phyloP scores from a whole-genome alignment of 768 basidiomycete species.

The Leccinum incarnatum region DNA sequence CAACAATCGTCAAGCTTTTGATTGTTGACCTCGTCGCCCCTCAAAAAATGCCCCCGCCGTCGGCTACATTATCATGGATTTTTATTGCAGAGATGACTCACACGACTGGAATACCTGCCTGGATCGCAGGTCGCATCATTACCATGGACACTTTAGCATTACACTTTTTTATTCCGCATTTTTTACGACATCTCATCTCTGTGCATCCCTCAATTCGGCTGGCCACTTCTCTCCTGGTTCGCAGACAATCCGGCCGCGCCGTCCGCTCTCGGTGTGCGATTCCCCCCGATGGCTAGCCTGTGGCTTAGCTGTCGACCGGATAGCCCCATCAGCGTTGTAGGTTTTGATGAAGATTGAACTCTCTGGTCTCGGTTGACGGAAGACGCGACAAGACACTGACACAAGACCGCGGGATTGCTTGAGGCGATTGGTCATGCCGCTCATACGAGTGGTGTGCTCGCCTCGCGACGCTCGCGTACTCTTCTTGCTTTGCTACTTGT shows the following conservation, averaged over 20 bases:
- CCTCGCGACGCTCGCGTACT: constrained; percentile 52
- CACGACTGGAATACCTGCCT: constrained; percentile 52
- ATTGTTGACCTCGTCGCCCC: constrained; percentile 33
- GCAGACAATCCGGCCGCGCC: constrained; percentile 54
- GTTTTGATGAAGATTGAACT: constrained; percentile 49
- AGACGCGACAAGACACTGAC: constrained; percentile 57
- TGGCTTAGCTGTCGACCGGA: constrained; percentile 33
- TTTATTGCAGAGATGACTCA: constrained; percentile 38
- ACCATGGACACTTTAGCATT: constrained; percentile 43
- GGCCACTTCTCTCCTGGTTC: constrained; percentile 16
- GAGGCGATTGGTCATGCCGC: constrained; percentile 52
- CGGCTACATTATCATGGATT: constrained; percentile 39
- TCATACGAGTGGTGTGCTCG: constrained; percentile 49
- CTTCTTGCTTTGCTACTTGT: constrained; percentile 41
- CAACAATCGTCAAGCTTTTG: constrained; percentile 43
- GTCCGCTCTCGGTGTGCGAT: constrained; percentile 33
- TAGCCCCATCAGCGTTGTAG: constrained; percentile 28
- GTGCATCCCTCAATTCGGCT: constrained; percentile 24
- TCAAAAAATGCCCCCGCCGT: constrained; percentile 28
- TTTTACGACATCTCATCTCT: constrained; percentile 34
- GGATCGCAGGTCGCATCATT: constrained; percentile 58
- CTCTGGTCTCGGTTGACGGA: constrained; percentile 51
- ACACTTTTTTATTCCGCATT: constrained; percentile 40
- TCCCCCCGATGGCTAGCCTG: constrained; percentile 38
- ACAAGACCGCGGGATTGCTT: constrained; percentile 55